Evolutionary conservation across 2,329 filamentous ascomycete genomes (phyloP), one percentile per base, ranked within the genome.

Genomic region (Exserohilum turcica): DNA sequence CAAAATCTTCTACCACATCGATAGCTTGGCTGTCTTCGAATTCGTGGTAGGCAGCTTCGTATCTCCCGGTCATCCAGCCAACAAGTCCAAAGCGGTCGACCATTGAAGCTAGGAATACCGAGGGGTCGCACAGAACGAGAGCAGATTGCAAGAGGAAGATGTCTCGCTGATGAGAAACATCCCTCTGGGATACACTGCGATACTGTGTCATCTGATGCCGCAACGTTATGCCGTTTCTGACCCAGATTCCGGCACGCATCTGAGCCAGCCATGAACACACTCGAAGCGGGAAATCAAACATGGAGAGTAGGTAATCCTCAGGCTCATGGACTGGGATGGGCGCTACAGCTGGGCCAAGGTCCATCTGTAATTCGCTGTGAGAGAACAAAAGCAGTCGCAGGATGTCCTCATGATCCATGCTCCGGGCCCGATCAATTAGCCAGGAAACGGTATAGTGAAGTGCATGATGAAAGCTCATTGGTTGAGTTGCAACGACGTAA

Each of bases 161-260:
- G 70, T 99, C 95, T 53, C 94, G 86, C 66, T 97, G 93, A 67
- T 97, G 93, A 1, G 91, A 92, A 16, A 97, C 90, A 73, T 99
- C 94, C 61, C 94, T 84, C 67, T 95, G 91, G 9, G 86, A 86
- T 12, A 97, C 91, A 35, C 91, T 92, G 13, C 92, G 87, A 72
- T 99, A 99, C 15, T 92, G 94, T 46, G 89, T 89, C 72, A 95
- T 94, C 75, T 99, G 94, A 72, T 99, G 94, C 33, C 93, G 86
- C 45, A 99, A 83, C 66, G 93, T 97, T 69, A 99, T 91, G 2
- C 94, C 94, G 70, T 99, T 99, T 50, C 94, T 87, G 59, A 99
- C 93, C 94, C 95, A 99, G 87, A 97, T 96, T 45, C 92, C 91
- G 15, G 93, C 92, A 74, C 96, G 96, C 86, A 99, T 97, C 77